Base-by-base conservation (phyloP, 495 filamentous ascomycete species). In the Corynascus novoguineensis region DNA sequence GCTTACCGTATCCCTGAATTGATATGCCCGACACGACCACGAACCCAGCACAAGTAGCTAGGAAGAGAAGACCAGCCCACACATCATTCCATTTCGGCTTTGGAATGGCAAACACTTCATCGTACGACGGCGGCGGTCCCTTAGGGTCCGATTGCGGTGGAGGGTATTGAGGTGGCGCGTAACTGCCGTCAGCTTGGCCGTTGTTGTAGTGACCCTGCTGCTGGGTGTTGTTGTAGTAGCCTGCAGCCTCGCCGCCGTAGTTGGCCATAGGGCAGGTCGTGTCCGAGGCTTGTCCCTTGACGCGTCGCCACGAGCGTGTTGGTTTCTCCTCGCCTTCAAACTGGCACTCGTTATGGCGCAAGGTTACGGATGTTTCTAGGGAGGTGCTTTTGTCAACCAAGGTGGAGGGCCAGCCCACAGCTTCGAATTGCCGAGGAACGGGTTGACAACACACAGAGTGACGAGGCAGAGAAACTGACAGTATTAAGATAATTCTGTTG, bases 21-120 rank as follows among this genome's bases (percentile, higher is more conserved):
- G 84, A 79, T 10, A 95, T 74, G 2, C 81, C 92, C 5, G 86
- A 90, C 14, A 95, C 83, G 2, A 83, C 89, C 15, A 82, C 81
- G 60, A 88, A 96, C 34, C 90, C 91, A 5, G 83, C 73, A 64
- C 86, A 88, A 4, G 86, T 84, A 9, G 81, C 68, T 51, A 95
- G 75, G 63, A 96, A 83, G 83, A 96, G 71, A 46, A 95, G 72
- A 17, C 85, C 89, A 5, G 90, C 90, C 91, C 90, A 96, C 6
- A 90, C 51, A 64, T 96, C 92, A 63, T 96, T 87, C 68, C 78
- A 96, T 64, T 93, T 95, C 12, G 91, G 91, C 55, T 83, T 83
- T 53, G 89, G 80, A 35, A 96, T 65, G 68, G 82, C 83, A 73
- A 96, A 96, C 1, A 81, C 80, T 64, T 96, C 79, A 15, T 92